Evolutionary conservation across 176 grass and related monocot genomes (phyloP).

Genomic region (Musa itinerans): DNA sequence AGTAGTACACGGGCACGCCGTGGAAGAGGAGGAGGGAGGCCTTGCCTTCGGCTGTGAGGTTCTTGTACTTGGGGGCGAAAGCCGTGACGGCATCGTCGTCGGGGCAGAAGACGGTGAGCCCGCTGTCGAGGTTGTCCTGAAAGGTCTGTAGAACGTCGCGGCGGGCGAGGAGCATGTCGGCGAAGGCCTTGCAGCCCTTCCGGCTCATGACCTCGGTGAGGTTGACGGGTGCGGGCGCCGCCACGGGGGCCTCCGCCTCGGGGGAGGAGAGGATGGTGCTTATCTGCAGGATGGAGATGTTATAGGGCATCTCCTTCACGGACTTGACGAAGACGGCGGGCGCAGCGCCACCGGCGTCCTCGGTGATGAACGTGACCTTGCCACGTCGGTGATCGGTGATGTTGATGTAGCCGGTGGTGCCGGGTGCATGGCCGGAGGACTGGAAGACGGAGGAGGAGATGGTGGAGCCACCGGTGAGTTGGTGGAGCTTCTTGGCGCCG

Average conservation of each 20-base stretch:
- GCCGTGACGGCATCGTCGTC: constrained; percentile 8
- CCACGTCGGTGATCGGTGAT: constrained; percentile 53
- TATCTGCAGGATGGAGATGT: constrained; percentile 58
- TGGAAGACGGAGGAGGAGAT: constrained; percentile 72
- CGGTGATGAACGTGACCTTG: constrained; percentile 37
- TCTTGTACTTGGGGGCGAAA: constrained; percentile 18
- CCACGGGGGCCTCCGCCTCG: constrained; percentile 9
- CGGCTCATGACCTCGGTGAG: constrained; percentile 8
- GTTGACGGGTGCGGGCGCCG: constrained; percentile 9
- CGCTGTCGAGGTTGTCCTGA: constrained; percentile 8
- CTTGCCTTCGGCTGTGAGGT: constrained; percentile 6
- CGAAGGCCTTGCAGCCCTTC: constrained; percentile 19
- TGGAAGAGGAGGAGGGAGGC: constrained; percentile 11
- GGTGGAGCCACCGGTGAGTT: constrained; percentile 53
- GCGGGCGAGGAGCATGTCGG: constrained; percentile 3
- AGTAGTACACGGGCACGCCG: constrained; percentile 13
- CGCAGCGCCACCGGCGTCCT: constrained; percentile 30
- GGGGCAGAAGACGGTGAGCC: constrained; percentile 22
- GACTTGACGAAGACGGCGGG: constrained; percentile 42
- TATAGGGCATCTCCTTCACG: constrained; percentile 49
- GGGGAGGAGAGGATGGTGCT: constrained; percentile 33
- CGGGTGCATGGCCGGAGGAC: constrained; percentile 41
- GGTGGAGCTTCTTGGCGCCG: constrained; percentile 90
- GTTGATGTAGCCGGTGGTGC: constrained; percentile 60
- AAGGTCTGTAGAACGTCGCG: constrained; percentile 6